Conservation (phyloP, 805 yeast species). For the Teunomyces panamensis region DNA sequence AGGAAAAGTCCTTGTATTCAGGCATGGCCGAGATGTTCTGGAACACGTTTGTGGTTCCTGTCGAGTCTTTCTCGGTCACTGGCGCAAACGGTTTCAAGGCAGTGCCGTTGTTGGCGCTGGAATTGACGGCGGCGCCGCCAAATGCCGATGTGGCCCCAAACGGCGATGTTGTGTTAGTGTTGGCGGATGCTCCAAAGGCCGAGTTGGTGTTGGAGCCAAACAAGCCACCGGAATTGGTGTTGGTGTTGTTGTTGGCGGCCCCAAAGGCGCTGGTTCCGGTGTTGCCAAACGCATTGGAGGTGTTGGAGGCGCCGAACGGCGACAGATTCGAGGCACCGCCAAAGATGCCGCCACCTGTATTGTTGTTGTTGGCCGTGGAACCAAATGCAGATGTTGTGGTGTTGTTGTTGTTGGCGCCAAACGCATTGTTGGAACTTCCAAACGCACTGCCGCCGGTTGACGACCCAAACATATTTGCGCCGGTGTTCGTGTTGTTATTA, state of each 20-base stretch:
- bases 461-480: constrained; percentile 20
- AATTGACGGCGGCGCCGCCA: constrained; percentile 25
- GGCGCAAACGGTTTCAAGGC: constrained; percentile 68
- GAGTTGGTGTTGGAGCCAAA: constrained; percentile 23
- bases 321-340: constrained; percentile 7
- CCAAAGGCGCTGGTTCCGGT: constrained; percentile 41
- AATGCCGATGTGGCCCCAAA: constrained; percentile 26
- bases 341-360: constrained; percentile 14
- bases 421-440: constrained; percentile 14
- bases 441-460: constrained; percentile 16
- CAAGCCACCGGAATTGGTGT: constrained; percentile 16
- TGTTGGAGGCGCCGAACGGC: constrained; percentile 5
- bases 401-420: constrained; percentile 22
- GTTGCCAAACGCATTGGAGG: constrained; percentile 2
- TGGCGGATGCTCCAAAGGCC: constrained; percentile 12
- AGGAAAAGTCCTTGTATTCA: constrained; percentile 75
- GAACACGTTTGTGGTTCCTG: constrained; percentile 53
- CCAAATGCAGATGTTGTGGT: constrained; percentile 28
- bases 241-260: constrained; percentile 9
- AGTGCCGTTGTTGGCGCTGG: constrained; percentile 59
- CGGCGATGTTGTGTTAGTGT: constrained; percentile 20
- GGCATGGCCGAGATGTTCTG: constrained; percentile 88
- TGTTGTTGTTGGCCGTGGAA: constrained; percentile 17
- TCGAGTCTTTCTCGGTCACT: constrained; percentile 67
- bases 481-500: constrained; percentile 11